These are phyloP conservation scores for Sporothrix variecibatus DNA, from an alignment of 2,329 filamentous ascomycete species.

Conservation along the genomic window DNA sequence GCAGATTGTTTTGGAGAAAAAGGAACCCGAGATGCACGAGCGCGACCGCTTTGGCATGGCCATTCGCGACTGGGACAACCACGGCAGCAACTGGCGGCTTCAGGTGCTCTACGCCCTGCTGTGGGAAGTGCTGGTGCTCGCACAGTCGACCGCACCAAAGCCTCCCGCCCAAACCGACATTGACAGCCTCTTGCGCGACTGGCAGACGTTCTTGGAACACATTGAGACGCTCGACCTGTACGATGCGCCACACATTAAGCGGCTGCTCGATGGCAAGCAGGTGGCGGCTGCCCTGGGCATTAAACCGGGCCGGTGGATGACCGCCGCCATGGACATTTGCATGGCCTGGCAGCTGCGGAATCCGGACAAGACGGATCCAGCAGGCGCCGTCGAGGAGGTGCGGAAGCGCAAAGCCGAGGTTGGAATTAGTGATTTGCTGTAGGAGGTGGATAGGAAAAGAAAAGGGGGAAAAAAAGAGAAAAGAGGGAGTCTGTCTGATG, in stretches of 20 bases:
- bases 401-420: slow-evolving; percentile 54
- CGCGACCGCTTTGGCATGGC: slow-evolving; percentile 72
- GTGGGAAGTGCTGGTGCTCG: slow-evolving; percentile 56
- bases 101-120: slow-evolving; percentile 70
- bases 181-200: slow-evolving; percentile 49
- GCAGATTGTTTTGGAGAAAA: slow-evolving; percentile 48
- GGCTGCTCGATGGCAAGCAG: slow-evolving; percentile 72
- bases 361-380: slow-evolving; percentile 62
- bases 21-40: slow-evolving; percentile 48
- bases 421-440: slow-evolving; percentile 39
- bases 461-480: background rate
- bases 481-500: background rate
- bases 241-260: slow-evolving; percentile 59
- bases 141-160: slow-evolving; percentile 22
- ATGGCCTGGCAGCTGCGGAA: slow-evolving; percentile 88
- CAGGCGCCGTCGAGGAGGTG: slow-evolving; percentile 63
- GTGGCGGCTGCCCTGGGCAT: slow-evolving; percentile 67
- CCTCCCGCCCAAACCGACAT: slow-evolving; percentile 41
- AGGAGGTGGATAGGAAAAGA: background rate
- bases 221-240: slow-evolving; percentile 57
- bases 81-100: slow-evolving; percentile 65
- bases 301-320: slow-evolving; percentile 85
- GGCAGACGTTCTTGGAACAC: slow-evolving; percentile 59
- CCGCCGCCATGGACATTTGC: slow-evolving; percentile 73
- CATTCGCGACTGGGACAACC: slow-evolving; percentile 69